Conservation (phyloP, 768 basidiomycete genomes). For the Hericium erinaceus region DNA sequence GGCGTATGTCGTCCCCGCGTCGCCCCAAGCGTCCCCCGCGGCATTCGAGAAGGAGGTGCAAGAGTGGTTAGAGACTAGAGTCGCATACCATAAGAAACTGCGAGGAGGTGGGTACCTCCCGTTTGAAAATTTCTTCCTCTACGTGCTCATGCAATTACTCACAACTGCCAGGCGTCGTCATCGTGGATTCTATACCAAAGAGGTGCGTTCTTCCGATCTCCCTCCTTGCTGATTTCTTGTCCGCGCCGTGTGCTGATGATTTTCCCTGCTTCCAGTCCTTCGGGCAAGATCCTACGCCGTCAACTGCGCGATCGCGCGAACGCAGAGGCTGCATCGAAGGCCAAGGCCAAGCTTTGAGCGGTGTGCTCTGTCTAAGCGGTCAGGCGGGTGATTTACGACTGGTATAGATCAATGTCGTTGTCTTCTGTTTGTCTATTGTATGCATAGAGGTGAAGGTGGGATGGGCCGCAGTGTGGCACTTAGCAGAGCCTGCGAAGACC, state of each 20-base stretch:
- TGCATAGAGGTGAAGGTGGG: too few species aligned
- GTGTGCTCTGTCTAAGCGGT: too few species aligned
- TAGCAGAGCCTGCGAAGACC: too few species aligned
- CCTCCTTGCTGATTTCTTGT: neutral
- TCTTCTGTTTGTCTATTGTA: too few species aligned
- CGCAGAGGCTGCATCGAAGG: slow-evolving; percentile 27
- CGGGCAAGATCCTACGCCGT: slow-evolving; percentile 81
- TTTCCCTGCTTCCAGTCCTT: slow-evolving; percentile 37
- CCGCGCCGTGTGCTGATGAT: neutral
- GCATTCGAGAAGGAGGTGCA: slow-evolving; percentile 38
- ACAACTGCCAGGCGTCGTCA: slow-evolving; percentile 28
- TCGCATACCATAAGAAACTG: slow-evolving; percentile 66
- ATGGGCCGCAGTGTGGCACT: too few species aligned
- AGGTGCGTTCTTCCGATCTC: slow-evolving; percentile 32
- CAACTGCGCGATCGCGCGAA: slow-evolving; percentile 64
- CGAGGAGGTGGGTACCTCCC: slow-evolving; percentile 40
- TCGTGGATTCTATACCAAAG: slow-evolving; percentile 60
- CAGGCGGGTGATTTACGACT: too few species aligned
- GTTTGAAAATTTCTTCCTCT: neutral
- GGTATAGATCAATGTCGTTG: too few species aligned
- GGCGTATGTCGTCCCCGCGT: slow-evolving; percentile 51
- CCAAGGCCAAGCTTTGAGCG: slow-evolving; percentile 1
- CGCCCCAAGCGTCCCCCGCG: slow-evolving; percentile 25
- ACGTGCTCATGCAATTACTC: neutral
- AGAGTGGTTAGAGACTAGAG: slow-evolving; percentile 56